Conservation (phyloP, 306 rosid species). For the Quercus variabilis region DNA sequence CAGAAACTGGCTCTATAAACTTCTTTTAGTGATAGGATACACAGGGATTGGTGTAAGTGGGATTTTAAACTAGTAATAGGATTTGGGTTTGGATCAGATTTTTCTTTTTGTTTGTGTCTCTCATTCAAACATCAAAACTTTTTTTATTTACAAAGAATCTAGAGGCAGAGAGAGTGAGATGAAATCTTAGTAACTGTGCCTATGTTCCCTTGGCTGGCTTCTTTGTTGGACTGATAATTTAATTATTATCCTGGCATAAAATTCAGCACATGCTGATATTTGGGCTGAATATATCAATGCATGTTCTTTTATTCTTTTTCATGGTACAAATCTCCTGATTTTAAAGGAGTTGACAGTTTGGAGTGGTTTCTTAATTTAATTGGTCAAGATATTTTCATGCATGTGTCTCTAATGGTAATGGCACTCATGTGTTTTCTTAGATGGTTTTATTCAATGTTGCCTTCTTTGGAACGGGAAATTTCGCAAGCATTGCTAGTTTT, state of each 20-base stretch:
- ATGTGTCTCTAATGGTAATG: conserved; percentile 5
- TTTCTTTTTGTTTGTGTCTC: background rate
- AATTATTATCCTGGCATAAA: background rate
- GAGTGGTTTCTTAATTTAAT: background rate
- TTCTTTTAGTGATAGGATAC: background rate
- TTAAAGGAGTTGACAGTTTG: background rate
- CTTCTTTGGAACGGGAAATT: conserved; percentile 90
- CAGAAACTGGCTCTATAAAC: too few species aligned
- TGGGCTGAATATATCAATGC: background rate
- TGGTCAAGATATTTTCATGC: conserved; percentile 18
- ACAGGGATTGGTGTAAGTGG: background rate
- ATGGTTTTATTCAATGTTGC: conserved; percentile 81
- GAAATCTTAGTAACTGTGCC: background rate
- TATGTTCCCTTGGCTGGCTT: background rate
- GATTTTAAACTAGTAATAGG: background rate
- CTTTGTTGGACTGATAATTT: background rate
- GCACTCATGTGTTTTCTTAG: conserved; percentile 38
- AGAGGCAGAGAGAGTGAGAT: background rate
- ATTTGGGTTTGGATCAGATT: background rate
- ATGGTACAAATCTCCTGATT: background rate
- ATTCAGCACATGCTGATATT: background rate
- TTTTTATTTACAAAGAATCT: background rate
- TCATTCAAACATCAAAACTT: background rate
- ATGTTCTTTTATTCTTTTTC: too few species aligned
- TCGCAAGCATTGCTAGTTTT: conserved; percentile 91